A percentile compares a stretch with the other conserved stretches of the same genome.
Conservation (phyloP, 2,329 filamentous ascomycete genomes). For the Verticillium zaregamsianum region DNA sequence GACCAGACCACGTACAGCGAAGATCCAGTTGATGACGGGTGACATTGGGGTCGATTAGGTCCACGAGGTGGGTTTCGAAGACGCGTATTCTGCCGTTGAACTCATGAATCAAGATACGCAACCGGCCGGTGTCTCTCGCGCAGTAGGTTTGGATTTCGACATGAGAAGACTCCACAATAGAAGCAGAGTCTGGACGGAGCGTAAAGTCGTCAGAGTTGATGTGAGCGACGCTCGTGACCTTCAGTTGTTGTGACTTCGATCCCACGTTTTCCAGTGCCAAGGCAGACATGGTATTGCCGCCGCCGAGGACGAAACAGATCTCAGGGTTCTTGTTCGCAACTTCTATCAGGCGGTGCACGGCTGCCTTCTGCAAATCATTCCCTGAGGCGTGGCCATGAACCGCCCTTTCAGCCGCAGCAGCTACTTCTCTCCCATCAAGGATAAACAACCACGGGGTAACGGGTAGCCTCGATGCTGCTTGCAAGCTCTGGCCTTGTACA, state of each 20-base stretch:
- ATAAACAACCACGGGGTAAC: constrained; percentile 63
- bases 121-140: constrained; percentile 55
- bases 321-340: constrained; percentile 83
- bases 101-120: constrained; percentile 75
- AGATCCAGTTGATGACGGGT: constrained; percentile 56
- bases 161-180: constrained; percentile 32
- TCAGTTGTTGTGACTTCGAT: constrained; percentile 59
- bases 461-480: constrained; percentile 5
- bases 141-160: constrained; percentile 72
- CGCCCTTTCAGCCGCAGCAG: constrained; percentile 69
- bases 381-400: constrained; percentile 45
- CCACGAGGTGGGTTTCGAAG: constrained; percentile 72
- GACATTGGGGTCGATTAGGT: constrained; percentile 71
- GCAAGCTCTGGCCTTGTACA: constrained; percentile 44
- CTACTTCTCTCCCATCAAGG: constrained; percentile 77
- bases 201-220: constrained; percentile 56
- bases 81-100: constrained; percentile 83
- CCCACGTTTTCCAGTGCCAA: constrained; percentile 90
- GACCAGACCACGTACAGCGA: constrained; percentile 75
- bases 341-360: constrained; percentile 79
- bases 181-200: constrained; percentile 23
- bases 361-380: constrained; percentile 35
- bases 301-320: constrained; percentile 80
- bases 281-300: constrained; percentile 80
- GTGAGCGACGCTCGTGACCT: constrained; percentile 76